Evolutionary conservation across 2,329 filamentous ascomycete genomes (phyloP), one percentile per base, ranked within the genome.

Genomic region (Botrytis pseudocinerea): DNA sequence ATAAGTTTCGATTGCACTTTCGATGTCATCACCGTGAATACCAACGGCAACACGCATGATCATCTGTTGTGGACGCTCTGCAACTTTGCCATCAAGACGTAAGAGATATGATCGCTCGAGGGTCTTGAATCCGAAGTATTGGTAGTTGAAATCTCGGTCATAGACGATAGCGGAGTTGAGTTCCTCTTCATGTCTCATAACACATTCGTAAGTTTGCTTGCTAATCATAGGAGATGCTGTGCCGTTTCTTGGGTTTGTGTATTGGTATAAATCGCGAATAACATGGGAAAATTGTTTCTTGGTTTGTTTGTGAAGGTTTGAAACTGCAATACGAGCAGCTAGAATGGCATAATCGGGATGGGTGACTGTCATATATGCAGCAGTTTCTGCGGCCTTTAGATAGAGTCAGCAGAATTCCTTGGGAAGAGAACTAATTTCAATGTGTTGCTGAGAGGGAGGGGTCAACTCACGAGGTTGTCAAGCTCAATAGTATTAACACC

Each of bases 261-360:
- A 99, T 86, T 96, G 89, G 85, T 95, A 98, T 60, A 99, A 90
- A 80, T 99, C 96, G 79, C 90, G 91, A 79, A 99, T 89, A 74
- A 99, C 96, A 68, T 93, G 87, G n/a, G 96, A 98, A 87, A 97
- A 99, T 83, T 98, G 95, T 88, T 99, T 99, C 90, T 98, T 98
- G 77, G 96, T 99, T 88, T 99, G 96, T 87, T 99, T 99, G 91
- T 99, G 96, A 74, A 99, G 92, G 86, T 99, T 99, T 81, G 96
- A 99, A 72, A 99, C 96, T 79, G 96, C 96, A 82, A 99, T 98
- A 85, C 96, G 95, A 78, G 96, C 96, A 77, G 96, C 96, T 74
- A 99, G 94, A 82, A 98, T 97, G 82, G 96, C 96, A 83, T 99
- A 99, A 86, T 99, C 96, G 80, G 96, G 96, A 83, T 99, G 96